These are phyloP conservation scores for Tricladium varicosporioides DNA, from an alignment of 2,329 filamentous ascomycete genomes.

Conservation along the genomic window DNA sequence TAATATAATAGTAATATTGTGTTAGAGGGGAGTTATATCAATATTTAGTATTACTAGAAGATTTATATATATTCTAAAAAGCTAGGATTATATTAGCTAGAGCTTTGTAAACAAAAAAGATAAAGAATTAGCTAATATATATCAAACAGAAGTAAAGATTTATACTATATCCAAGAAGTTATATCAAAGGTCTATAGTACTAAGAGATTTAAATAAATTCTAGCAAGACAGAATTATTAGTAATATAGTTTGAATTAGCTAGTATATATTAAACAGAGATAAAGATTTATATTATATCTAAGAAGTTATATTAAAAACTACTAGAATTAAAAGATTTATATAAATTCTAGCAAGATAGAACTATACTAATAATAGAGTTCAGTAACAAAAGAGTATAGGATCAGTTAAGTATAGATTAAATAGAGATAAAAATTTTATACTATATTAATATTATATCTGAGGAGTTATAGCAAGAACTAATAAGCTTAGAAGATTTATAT, in stretches of 20 bases:
- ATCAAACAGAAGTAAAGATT: no score
- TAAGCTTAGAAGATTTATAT: background rate
- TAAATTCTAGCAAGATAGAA: background rate
- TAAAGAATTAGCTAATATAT: no score
- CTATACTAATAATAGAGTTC: background rate
- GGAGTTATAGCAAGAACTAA: background rate
- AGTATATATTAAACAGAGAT: no score
- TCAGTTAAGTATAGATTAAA: background rate
- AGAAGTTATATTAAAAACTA: background rate
- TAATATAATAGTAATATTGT: background rate
- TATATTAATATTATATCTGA: background rate
- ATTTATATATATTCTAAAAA: no score
- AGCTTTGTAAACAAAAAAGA: no score
- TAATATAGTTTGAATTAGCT: no score
- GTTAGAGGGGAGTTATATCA: no score
- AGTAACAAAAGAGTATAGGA: background rate
- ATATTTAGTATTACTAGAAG: background rate
- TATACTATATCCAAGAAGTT: no score
- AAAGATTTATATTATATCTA: background rate
- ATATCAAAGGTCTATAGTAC: no score
- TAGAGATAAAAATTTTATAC: background rate
- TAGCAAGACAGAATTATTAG: no score
- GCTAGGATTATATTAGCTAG: background rate
- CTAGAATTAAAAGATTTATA: background rate
- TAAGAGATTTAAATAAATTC: no score